These are phyloP conservation scores for Calvatia gigantea DNA, from an alignment of 768 basidiomycete genomes.

Conservation along the genomic window DNA sequence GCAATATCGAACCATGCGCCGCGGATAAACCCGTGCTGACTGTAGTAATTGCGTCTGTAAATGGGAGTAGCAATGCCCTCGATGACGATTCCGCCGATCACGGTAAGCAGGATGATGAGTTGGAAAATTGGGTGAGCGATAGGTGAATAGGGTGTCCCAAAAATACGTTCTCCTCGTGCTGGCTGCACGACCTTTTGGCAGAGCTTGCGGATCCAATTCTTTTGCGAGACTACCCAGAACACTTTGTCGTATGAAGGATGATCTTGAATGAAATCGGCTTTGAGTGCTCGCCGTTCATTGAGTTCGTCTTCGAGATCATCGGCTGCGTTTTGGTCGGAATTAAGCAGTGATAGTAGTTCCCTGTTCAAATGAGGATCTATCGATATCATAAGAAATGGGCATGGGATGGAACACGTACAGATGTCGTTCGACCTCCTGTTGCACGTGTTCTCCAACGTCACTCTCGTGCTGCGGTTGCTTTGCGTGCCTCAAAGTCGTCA, in stretches of 20 bases:
- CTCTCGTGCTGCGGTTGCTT: conserved; percentile 26
- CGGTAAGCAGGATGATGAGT: conserved; percentile 64
- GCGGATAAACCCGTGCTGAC: conserved; percentile 52
- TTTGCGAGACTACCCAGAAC: conserved; percentile 87
- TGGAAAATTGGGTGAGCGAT: conserved; percentile 72
- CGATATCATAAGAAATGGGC: not conserved
- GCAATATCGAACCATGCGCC: conserved; percentile 86
- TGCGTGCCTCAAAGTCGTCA: conserved; percentile 50
- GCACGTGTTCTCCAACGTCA: conserved; percentile 26
- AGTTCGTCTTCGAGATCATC: conserved; percentile 60
- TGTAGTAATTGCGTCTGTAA: conserved; percentile 75
- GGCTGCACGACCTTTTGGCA: conserved; percentile 86
- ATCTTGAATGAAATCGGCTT: conserved; percentile 82
- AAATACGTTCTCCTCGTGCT: conserved; percentile 81
- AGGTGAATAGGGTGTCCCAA: conserved; percentile 67
- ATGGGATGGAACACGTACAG: conserved; percentile 43
- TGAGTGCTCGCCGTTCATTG: conserved; percentile 70
- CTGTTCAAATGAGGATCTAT: conserved; percentile 31
- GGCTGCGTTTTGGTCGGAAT: conserved; percentile 42
- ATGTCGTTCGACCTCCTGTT: conserved; percentile 70
- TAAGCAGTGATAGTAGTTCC: conserved; percentile 64
- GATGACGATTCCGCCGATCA: conserved; percentile 78
- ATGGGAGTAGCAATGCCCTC: conserved; percentile 81
- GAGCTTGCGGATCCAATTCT: conserved; percentile 62
- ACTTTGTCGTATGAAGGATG: conserved; percentile 90